phyloP scores from a whole-genome alignment of 371 early-diverging fungal genomes.

The Mortierella sp. region DNA sequence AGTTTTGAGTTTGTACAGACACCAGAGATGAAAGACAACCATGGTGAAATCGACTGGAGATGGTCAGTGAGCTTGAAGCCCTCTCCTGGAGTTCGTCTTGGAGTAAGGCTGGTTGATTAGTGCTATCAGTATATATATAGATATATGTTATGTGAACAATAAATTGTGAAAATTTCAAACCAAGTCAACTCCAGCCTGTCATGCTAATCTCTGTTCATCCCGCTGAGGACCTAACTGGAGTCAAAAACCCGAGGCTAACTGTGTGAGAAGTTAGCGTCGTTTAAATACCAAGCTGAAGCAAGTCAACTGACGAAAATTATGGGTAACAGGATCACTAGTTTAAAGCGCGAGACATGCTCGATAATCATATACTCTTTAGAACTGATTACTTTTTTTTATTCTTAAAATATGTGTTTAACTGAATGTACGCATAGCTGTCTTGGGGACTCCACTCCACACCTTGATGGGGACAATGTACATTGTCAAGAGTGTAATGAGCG shows the following conservation, averaged over 20 bases:
- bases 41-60: conserved; percentile 29
- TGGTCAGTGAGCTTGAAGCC: conserved; percentile 57
- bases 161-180: background rate
- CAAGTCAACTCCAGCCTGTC: too few relatives aligned
- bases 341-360: too few relatives aligned
- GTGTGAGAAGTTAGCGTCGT: too few relatives aligned
- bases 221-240: too few relatives aligned
- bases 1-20: conserved; percentile 43
- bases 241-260: too few relatives aligned
- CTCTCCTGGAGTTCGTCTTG: conserved; percentile 31
- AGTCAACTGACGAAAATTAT: too few relatives aligned
- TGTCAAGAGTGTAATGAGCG: conserved; percentile 48
- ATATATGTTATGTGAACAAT: background rate
- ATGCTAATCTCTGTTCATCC: too few relatives aligned
- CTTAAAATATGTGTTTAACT: background rate
- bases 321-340: too few relatives aligned
- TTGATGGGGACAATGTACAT: conserved; percentile 58
- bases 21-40: conserved; percentile 32
- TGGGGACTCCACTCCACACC: conserved; percentile 51
- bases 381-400: background rate
- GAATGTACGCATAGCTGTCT: conserved; percentile 53
- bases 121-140: background rate
- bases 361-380: too few relatives aligned
- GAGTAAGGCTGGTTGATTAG: conserved; percentile 32
- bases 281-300: too few relatives aligned